Percentiles rank a stretch among this genome's conserved stretches.
phyloP scores from a whole-genome alignment of 1,139 yeast genomes.

The Protomyces macrosporus region DNA sequence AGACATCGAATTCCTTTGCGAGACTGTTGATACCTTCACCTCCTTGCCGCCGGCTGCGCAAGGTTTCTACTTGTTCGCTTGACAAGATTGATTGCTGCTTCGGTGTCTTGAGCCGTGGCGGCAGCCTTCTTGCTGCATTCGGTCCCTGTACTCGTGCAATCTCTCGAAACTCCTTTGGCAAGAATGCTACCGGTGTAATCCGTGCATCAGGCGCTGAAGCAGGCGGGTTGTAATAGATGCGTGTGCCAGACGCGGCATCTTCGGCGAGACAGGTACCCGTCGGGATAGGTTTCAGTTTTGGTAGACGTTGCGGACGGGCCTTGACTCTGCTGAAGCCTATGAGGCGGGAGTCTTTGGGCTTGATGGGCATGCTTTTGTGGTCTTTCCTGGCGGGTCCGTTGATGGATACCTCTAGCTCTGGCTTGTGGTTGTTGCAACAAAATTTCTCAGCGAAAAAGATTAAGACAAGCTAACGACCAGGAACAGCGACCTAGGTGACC shows the following conservation, averaged over 20 bases:
- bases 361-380: slow-evolving; percentile 10
- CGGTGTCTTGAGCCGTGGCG: slow-evolving; percentile 14
- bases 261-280: slow-evolving; percentile 18
- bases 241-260: slow-evolving; percentile 5
- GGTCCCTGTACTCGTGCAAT: neutral
- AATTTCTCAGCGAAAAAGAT: neutral
- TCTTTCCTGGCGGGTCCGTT: neutral
- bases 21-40: slow-evolving; percentile 9
- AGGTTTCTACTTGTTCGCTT: slow-evolving; percentile 12
- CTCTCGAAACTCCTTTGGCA: slow-evolving; percentile 20
- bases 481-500: neutral
- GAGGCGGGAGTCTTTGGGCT: slow-evolving; percentile 22
- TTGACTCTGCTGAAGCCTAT: slow-evolving; percentile 21
- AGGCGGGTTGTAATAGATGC: slow-evolving; percentile 24
- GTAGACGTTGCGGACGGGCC: slow-evolving; percentile 19
- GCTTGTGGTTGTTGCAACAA: neutral
- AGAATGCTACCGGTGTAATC: slow-evolving; percentile 19
- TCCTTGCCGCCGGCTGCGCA: neutral
- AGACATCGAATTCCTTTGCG: slow-evolving; percentile 18
- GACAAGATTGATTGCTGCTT: slow-evolving; percentile 1
- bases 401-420: neutral
- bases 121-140: neutral
- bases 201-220: slow-evolving; percentile 24
- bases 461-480: neutral
- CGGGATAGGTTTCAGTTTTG: slow-evolving; percentile 18